Base-by-base conservation (phyloP, 441 rosid genomes). In the Raphanus hybrid region DNA sequence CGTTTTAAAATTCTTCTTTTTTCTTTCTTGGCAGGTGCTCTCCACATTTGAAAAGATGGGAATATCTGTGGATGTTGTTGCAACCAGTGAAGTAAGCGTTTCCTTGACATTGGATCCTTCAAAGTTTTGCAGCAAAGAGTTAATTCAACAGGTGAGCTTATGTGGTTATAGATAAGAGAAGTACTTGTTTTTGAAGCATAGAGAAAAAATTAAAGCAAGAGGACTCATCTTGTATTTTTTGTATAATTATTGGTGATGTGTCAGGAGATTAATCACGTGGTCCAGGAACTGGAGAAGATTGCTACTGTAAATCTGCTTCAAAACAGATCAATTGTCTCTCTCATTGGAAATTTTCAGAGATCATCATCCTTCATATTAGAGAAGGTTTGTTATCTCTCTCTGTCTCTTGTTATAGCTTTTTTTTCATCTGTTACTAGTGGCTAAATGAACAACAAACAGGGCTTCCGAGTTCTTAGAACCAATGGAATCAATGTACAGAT, bases 351-450 rank as follows among this genome's bases (percentile, higher is more conserved):
- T 81, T 90, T 92, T 74, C 90, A 91, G 78, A 84, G 86, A 62
- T 94, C 98, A 66, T 92, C 97, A 64, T 92, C 97, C 9, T 79
- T 91, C 82, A 91, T 92, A 78, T 80, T 94, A 71, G 98, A 94
- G 83, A 94, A 94, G 97, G 97, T 92, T 55, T 23, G 29, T 45
- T 50, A 61, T 64, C 65, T 43, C 61, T 29, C 34, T 29, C 26
- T 23, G 26, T 54, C 60, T 27, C 34, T 29, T 29, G 4, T 4
- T 29, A 29, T 29, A 5, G 34, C 4, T 29, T 29, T 29, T 29
- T 4, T 29, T 29, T 29, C 0, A 27, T 29, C 0, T 29, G 34
- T 29, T 29, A 29, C 34, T 29, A 29, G 34, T 29, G 34, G 0
- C 34, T 29, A 29, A 29, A 29, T 29, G 34, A 29, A 29, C 34